Base-by-base conservation (phyloP, 257 asterid species). In the Ilex asprella region DNA sequence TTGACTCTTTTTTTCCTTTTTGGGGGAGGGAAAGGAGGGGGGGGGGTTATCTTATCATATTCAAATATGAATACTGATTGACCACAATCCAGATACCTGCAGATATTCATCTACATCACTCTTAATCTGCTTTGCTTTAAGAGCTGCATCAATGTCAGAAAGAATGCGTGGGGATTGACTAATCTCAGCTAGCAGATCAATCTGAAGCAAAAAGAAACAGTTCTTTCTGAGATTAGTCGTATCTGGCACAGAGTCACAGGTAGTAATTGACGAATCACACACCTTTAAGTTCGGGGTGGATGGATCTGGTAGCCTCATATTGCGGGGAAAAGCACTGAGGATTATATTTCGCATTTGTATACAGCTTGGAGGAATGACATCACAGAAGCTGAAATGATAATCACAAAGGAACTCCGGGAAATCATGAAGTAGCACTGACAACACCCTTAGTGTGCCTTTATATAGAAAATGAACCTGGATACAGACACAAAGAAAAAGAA, bases 381-480 rank as follows among this genome's bases (percentile, higher is more conserved):
- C 99, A 80, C 99, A 93, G 80, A 93, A 89, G 76, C 97, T 93
- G 84, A 93, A 89, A 81, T 93, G 99, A 78, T 89, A 89, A 79
- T 93, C 96, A 55, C 97, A 93, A 57, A 93, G 99, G 64, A 93
- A 93, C 75, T 93, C 99, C 2, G 97, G 99, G 58, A 86, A 93
- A 82, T 93, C 97, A 63, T 89, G 99, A 65, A 93, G 96, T 52
- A 93, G 87, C 74, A 93, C 99, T 86, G 89, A 75, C 76, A 89
- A 72, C 69, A 93, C 97, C 76, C 97, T 76, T 56, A 93, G 92
- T 3, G 91, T 85, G 78, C 97, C 97, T 73, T 84, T 89, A 73
- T 93, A 93, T 39, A 93, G 86, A 69, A 85, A 83, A 54, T 84
- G 95, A 30, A 85, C 89, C 99, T 92, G 64, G 55, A 63, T 53